Evolutionary conservation across 2,329 filamentous ascomycete species (phyloP), one percentile per base, ranked within the genome.

Genomic region (Trichoderma sp.): DNA sequence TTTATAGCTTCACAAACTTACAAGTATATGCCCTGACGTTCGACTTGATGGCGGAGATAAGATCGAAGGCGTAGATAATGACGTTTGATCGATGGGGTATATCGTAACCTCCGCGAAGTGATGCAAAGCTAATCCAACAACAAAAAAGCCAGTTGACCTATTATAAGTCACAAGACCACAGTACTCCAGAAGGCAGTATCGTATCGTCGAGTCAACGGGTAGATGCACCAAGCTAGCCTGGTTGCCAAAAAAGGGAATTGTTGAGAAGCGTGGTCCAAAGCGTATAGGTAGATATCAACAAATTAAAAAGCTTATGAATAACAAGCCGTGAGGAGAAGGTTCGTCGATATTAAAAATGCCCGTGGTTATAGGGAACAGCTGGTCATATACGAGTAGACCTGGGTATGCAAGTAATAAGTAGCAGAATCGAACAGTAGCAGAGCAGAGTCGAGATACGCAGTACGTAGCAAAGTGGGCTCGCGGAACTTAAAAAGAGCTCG

Each of bases 161-260:
- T 28, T 59, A 34, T 28, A n/a, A 5, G 20, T 17, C 4, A 28
- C 26, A 34, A 50, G 23, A 7, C 53, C 66, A 47, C 28, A 32
- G 28, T 13, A 32, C 26, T 20, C 23, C 34, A 20, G 34, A 47
- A 58, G 12, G 43, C 43, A 57, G 47, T 30, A 23, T 70, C 28
- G 43, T 30, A 23, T 70, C 28, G 43, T 32, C 8, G 20, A 57
- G 68, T 70, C 73, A 77, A 80, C 77, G 76, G 73, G 76, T 76
- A 78, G 73, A 77, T 77, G 79, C 78, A 78, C 78, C 80, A 79
- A 36, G 30, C 66, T 61, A 68, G 80, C 77, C 77, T n/a, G 80
- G 77, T 77, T 73, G 75, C 81, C 81, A 77, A 78, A 81, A 81
- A 76, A 77, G 80, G 80, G 78, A 82, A 81, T 82, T 78, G 77